Evolutionary conservation across 257 asterid species (phyloP).

Genomic region (Misopates orontium): DNA sequence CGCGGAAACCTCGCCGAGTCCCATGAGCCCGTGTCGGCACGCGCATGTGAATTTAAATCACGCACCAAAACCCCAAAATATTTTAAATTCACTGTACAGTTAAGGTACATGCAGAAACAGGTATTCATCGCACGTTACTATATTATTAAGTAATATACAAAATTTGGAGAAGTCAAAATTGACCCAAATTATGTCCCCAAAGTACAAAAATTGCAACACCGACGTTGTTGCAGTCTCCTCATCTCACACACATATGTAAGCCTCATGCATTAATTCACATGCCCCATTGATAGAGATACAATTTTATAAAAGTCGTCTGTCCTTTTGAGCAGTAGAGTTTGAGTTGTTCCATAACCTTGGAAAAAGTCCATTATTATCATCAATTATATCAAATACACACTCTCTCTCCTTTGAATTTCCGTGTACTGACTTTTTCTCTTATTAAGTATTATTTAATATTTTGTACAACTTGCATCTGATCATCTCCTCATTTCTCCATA

Average conservation of each 20-base stretch:
- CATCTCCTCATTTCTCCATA: neutral
- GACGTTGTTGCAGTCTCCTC: slow-evolving; percentile 36
- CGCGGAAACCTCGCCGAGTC: too few relatives aligned
- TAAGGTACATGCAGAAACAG: too few relatives aligned
- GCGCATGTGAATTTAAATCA: too few relatives aligned
- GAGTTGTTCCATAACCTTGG: slow-evolving; percentile 24
- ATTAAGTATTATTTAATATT: neutral
- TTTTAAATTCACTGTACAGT: too few relatives aligned
- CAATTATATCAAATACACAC: slow-evolving; percentile 13
- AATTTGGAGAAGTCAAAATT: slow-evolving; percentile 37
- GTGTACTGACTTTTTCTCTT: slow-evolving; percentile 37
- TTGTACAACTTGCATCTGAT: slow-evolving; percentile 25
- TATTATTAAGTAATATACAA: neutral
- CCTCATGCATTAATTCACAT: slow-evolving; percentile 34
- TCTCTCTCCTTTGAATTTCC: slow-evolving; percentile 36
- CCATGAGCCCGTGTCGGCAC: too few relatives aligned
- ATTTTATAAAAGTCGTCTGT: slow-evolving; percentile 13
- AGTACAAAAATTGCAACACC: slow-evolving; percentile 42
- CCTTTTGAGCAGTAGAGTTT: slow-evolving; percentile 11
- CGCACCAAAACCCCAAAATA: too few relatives aligned
- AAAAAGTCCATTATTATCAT: slow-evolving; percentile 41
- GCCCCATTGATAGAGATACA: neutral
- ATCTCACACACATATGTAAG: slow-evolving; percentile 25
- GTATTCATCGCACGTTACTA: too few relatives aligned
- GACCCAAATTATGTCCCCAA: slow-evolving; percentile 2